Percentiles rank a stretch among this genome's conserved stretches.
These are phyloP conservation scores for Penicillium sp. DNA, from an alignment of 2,329 filamentous ascomycete genomes.

Conservation along the genomic window DNA sequence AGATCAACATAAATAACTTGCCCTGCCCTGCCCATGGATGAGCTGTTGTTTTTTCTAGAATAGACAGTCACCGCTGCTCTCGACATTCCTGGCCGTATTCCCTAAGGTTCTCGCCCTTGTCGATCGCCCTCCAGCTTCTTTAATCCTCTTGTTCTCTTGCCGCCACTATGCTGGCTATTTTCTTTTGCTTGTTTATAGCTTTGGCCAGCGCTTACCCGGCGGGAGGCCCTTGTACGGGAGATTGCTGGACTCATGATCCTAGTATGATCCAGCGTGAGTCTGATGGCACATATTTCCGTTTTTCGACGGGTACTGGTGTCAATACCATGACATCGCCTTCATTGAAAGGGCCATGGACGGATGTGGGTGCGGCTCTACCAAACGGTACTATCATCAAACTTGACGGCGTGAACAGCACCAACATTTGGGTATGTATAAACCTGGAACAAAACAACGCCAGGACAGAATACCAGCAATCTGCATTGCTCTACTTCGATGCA, in stretches of 20 bases:
- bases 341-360: slow-evolving; percentile 54
- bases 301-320: slow-evolving; percentile 55
- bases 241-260: slow-evolving; percentile 51
- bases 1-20: slow-evolving; percentile 17
- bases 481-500: neutral
- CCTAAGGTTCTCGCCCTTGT: neutral
- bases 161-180: slow-evolving; percentile 24
- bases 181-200: slow-evolving; percentile 24
- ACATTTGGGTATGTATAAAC: slow-evolving; percentile 50
- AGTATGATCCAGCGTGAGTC: slow-evolving; percentile 49
- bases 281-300: slow-evolving; percentile 57
- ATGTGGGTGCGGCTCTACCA: slow-evolving; percentile 49
- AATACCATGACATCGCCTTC: slow-evolving; percentile 49
- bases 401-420: slow-evolving; percentile 37
- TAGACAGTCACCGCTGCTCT: neutral
- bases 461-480: neutral
- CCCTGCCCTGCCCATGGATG: neutral
- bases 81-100: neutral
- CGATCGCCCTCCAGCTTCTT: neutral
- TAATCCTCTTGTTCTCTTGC: neutral
- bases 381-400: slow-evolving; percentile 47
- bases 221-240: slow-evolving; percentile 34
- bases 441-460: neutral
- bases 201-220: slow-evolving; percentile 31
- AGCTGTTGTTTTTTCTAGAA: neutral